Evolutionary conservation across 345 rosid species (phyloP), one percentile per base, ranked within the genome.

Genomic region (Lepidium africanum): DNA sequence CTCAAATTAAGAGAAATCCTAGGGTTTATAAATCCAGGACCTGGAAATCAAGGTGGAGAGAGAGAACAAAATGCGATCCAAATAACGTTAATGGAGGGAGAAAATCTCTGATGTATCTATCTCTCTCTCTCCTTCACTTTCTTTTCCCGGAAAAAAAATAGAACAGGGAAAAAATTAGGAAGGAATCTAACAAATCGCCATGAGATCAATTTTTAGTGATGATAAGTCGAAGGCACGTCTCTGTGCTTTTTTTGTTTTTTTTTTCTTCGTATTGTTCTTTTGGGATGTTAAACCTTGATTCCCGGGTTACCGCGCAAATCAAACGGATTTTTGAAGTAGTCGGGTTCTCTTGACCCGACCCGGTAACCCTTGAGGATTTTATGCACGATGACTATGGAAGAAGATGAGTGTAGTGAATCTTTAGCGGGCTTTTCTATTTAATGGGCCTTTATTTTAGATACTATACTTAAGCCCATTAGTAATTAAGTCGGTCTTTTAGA

Each of bases 221-320:
- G 70, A 56, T 40, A 47, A 40, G 70, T 69, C 39, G 54, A 35
- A 56, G 56, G 64, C 78, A 75, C 70, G 65, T 75, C 70, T 53
- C 60, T 74, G 63, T 59, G 73, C 46, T 19, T 27, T 42, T 56
- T 47, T 67, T 52, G 1, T 69, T 15, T 46, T 57, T 17, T 37
- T 0, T 15, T 8, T 13, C 16, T 2, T 72, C 63, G 70, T 47
- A 36, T 52, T 50, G 60, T 66, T 12, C 43, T 59, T 23, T 74
- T 51, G 69, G 21, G n/a, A 21, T 8, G 37, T 25, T 32, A 35
- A 56, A 9, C 87, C 91, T 71, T 46, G 3, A 73, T 13, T 78
- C 71, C 39, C 85, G 93, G 87, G 65, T 83, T 82, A 78, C 89
- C 89, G 85, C 85, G 78, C 74, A 87, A 73, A 65, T 37, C 55